Percentiles rank a stretch among this genome's conserved stretches.
Conservation (phyloP, 129 eudicot species). For the Escallonia herrerae region DNA sequence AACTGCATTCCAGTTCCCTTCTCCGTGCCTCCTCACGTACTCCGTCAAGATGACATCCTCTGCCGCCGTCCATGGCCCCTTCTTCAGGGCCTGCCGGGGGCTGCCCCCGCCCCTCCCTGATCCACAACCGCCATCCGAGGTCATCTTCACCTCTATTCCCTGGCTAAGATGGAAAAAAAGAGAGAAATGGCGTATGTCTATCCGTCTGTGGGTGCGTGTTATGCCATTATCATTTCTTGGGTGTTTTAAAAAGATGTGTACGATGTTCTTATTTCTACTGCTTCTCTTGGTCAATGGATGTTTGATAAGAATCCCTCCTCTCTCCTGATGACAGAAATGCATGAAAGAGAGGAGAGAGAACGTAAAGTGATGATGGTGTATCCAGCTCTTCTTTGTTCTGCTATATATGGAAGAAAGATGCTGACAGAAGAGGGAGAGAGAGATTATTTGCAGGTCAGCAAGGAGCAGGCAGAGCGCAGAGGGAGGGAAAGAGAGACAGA, state of each 20-base stretch:
- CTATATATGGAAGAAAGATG: neutral
- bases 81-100: constrained; percentile 37
- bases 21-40: constrained; percentile 79
- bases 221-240: too few relatives aligned
- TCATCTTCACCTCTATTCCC: constrained; percentile 14
- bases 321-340: constrained; percentile 3
- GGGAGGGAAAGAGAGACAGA: constrained; percentile 5
- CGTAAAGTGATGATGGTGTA: neutral
- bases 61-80: constrained; percentile 89
- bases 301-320: neutral
- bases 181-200: neutral
- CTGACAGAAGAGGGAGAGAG: constrained; percentile 1
- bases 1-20: constrained; percentile 95
- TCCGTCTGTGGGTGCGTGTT: too few relatives aligned
- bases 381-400: neutral
- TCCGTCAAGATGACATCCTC: constrained; percentile 72
- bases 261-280: neutral
- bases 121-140: constrained; percentile 26
- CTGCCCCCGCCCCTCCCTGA: constrained; percentile 8
- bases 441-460: too few relatives aligned
- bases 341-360: constrained; percentile 3
- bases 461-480: too few relatives aligned
- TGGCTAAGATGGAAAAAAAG: neutral
- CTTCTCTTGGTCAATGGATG: neutral
- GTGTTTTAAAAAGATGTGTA: too few relatives aligned